Conservation (phyloP, 768 basidiomycete genomes). For the Suillus subaureus region DNA sequence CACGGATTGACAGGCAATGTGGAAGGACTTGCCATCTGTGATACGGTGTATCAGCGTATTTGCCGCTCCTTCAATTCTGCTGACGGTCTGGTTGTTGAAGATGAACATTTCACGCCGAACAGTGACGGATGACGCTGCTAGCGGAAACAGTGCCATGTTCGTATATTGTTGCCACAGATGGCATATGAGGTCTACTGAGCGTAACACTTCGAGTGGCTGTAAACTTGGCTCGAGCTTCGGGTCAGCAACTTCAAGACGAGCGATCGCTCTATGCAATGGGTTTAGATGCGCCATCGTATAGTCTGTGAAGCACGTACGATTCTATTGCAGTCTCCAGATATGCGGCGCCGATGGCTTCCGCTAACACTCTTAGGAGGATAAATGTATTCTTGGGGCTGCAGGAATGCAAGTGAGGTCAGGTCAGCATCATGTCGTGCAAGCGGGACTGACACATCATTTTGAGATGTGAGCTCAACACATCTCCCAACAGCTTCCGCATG, state of each 20-base stretch:
- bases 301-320: conserved; percentile 58
- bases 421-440: background rate
- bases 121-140: conserved; percentile 84
- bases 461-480: conserved; percentile 84
- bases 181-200: conserved; percentile 80
- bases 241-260: conserved; percentile 74
- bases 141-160: conserved; percentile 84
- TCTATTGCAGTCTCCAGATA: conserved; percentile 94
- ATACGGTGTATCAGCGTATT: conserved; percentile 81
- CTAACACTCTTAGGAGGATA: conserved; percentile 77
- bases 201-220: conserved; percentile 63
- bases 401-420: conserved; percentile 13
- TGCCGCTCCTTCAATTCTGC: conserved; percentile 79
- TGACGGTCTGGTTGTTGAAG: conserved; percentile 88
- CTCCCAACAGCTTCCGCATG: conserved; percentile 97
- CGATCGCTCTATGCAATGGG: conserved; percentile 54
- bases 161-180: conserved; percentile 98
- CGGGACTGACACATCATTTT: conserved; percentile 76
- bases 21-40: conserved; percentile 65
- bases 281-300: conserved; percentile 6
- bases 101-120: conserved; percentile 89
- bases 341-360: conserved; percentile 79
- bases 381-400: conserved; percentile 87
- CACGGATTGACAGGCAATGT: background rate
- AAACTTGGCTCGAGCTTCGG: conserved; percentile 80